Conservation (phyloP, 306 rosid genomes). For the Inga laurina region DNA sequence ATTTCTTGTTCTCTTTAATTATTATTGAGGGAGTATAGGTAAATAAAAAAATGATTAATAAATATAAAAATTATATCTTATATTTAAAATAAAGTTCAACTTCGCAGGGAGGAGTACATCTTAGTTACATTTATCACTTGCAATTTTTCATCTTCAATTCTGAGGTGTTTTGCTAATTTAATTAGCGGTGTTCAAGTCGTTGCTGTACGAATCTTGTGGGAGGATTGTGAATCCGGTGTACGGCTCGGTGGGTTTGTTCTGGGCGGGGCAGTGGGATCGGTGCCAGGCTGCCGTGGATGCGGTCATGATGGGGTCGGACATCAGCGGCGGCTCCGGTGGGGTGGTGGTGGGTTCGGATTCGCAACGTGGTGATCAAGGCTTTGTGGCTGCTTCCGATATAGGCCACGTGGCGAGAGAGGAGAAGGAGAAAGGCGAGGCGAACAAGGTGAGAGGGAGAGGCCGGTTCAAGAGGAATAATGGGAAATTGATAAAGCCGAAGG, state of each 20-base stretch:
- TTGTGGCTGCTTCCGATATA: conserved; percentile 32
- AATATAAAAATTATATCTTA: too few species aligned
- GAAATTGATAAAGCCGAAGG: conserved; percentile 4
- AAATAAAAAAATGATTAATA: too few species aligned
- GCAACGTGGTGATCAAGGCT: neutral
- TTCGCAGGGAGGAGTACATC: too few species aligned
- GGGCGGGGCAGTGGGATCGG: conserved; percentile 52
- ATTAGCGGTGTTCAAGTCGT: conserved; percentile 54
- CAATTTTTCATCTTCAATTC: neutral
- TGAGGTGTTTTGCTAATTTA: neutral
- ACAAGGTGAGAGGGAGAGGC: conserved; percentile 15
- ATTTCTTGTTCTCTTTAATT: too few species aligned
- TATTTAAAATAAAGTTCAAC: too few species aligned
- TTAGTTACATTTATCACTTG: neutral
- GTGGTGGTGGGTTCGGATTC: neutral
- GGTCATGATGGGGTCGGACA: conserved; percentile 46
- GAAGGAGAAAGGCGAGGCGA: neutral
- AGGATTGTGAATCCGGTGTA: conserved; percentile 64
- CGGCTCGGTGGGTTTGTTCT: conserved; percentile 67
- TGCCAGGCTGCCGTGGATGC: conserved; percentile 70
- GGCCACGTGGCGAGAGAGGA: conserved; percentile 46
- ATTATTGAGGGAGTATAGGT: too few species aligned
- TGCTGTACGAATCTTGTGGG: conserved; percentile 73
- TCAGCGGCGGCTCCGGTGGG: neutral
- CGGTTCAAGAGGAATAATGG: conserved; percentile 39